These are phyloP conservation scores for Metschnikowia cerradonensis DNA, from an alignment of 805 yeast genomes.

Conservation along the genomic window DNA sequence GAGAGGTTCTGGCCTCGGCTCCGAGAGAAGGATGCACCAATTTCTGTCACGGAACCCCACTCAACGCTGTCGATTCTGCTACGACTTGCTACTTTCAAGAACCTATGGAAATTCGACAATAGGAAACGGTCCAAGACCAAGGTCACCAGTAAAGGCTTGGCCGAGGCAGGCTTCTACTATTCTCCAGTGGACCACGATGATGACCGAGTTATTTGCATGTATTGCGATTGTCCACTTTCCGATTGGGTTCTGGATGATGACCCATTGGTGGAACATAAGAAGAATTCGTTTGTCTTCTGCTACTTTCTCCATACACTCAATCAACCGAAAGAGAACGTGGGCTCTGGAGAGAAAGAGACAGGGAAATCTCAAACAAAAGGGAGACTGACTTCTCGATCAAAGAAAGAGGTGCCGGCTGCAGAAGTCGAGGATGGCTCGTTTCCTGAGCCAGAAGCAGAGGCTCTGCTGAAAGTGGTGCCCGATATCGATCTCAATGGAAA, in stretches of 20 bases:
- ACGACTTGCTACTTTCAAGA: constrained; percentile 16
- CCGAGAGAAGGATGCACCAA: constrained; percentile 1
- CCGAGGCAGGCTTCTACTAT: constrained; percentile 45
- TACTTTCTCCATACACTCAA: constrained; percentile 22
- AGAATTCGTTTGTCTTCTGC: constrained; percentile 21
- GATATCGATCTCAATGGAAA: constrained; percentile 1
- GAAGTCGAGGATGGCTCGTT: constrained; percentile 1
- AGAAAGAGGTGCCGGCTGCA: not conserved
- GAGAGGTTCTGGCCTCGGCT: constrained; percentile 13
- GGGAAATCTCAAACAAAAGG: too few species aligned
- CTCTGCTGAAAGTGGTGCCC: not conserved
- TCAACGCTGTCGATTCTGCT: constrained; percentile 10
- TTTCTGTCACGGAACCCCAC: constrained; percentile 13
- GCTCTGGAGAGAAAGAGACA: not conserved
- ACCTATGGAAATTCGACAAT: constrained; percentile 14
- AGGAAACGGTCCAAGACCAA: constrained; percentile 4
- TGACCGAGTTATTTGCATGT: constrained; percentile 33
- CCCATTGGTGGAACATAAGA: constrained; percentile 55
- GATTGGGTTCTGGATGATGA: constrained; percentile 63
- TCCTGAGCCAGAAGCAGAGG: not conserved
- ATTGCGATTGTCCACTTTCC: constrained; percentile 29
- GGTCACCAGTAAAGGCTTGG: constrained; percentile 20
- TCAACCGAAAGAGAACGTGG: not conserved
- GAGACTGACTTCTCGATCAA: too few species aligned
- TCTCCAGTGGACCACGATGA: constrained; percentile 27